A percentile compares a stretch with the other conserved stretches of the same genome.
Evolutionary conservation across 805 yeast genomes (phyloP).

Genomic region (Nematodospora valgi): DNA sequence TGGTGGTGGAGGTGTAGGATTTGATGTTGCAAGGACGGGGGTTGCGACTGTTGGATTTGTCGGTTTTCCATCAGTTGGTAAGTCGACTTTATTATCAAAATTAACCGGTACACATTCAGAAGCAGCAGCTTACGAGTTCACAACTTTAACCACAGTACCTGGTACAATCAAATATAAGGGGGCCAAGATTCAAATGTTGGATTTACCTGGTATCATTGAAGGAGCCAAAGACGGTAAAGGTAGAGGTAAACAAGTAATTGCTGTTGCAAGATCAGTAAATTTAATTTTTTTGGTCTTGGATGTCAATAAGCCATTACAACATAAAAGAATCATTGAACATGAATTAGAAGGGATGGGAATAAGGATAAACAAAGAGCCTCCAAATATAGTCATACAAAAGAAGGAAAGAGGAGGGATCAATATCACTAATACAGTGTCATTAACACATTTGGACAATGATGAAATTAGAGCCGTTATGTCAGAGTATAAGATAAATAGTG

Average conservation of each 20-base stretch:
- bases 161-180: conserved; percentile 96
- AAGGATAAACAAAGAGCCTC: conserved; percentile 86
- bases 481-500: conserved; percentile 92
- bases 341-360: conserved; percentile 98
- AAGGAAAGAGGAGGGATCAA: conserved; percentile 96
- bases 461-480: conserved; percentile 95
- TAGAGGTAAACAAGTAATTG: conserved; percentile 95
- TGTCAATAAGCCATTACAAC: conserved; percentile 93
- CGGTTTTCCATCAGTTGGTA: conserved; percentile 96
- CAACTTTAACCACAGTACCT: conserved; percentile 96
- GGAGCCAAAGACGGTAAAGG: conserved; percentile 93
- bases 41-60: conserved; percentile 97
- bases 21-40: conserved; percentile 98
- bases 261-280: conserved; percentile 98
- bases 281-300: conserved; percentile 90
- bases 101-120: conserved; percentile 96
- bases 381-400: conserved; percentile 86
- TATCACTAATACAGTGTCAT: conserved; percentile 88
- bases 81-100: conserved; percentile 79
- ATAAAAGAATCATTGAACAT: conserved; percentile 88
- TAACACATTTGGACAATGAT: conserved; percentile 87
- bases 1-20: conserved; percentile 91
- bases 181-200: conserved; percentile 95
- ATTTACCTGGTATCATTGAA: conserved; percentile 86
- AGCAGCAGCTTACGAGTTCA: conserved; percentile 97